Base-by-base conservation (phyloP, 2,329 filamentous ascomycete genomes). In the Alternaria longipes region DNA sequence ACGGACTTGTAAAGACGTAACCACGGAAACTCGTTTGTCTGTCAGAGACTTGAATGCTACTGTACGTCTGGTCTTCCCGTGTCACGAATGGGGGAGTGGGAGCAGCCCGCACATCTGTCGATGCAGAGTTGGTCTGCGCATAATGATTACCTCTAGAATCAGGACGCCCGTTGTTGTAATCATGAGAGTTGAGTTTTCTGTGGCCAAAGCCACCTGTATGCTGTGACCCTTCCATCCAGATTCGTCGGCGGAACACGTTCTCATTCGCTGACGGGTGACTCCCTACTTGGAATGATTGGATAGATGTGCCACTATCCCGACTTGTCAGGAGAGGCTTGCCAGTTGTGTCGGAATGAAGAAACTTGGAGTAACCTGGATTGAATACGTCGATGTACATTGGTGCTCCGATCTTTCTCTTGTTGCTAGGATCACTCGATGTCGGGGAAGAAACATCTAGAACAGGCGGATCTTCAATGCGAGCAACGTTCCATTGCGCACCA, bases 1-100 rank as follows among this genome's bases (percentile, higher is more conserved):
- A 98, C 0, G 93, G 94, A 42, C 91, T 95, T 20, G 84, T 81
- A 74, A 97, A 97, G 1, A 88, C 86, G 78, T 96, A 97, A 18
- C 85, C 79, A 64, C 80, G 79, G 72, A 89, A 90, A 32, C 85
- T 84, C 0, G 88, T 83, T 22, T 69, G 72, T 34, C 63, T 73
- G 18, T 86, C 63, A 84, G 81, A 18, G 80, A 84, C 62, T 40
- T 72, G 71, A 4, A 73, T 71, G 9, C 69, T 71, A 24, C 62
- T 66, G 47, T 78, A 74, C 3, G 65, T 32, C 57, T 76, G 75
- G 34, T 70, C 71, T 4, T 74, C 67, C 12, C 66, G 65, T 42
- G 70, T 62, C 40, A 73, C 40, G 36, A 68, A 70, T 8, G 70
- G 55, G 12, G 71, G 64, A 2, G 64, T 57, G 12, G 58, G 60